phyloP scores from a whole-genome alignment of 2,329 filamentous ascomycete species.

The Pestalotiopsis sp. region DNA sequence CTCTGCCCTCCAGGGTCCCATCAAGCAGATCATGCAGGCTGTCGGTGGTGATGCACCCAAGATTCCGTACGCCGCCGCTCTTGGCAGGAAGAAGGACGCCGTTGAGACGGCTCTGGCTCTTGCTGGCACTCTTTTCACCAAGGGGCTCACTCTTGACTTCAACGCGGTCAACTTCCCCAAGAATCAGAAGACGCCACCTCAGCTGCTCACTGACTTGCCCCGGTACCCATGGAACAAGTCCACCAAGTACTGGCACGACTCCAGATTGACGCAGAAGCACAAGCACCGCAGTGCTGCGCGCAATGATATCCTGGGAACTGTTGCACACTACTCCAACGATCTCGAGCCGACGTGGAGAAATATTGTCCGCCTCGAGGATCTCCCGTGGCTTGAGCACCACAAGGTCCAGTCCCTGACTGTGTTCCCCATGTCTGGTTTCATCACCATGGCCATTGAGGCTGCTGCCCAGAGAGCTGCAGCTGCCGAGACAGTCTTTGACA shows the following conservation, averaged over 20 bases:
- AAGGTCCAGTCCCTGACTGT: conserved; percentile 57
- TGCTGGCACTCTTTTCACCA: conserved; percentile 46
- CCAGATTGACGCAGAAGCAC: conserved; percentile 42
- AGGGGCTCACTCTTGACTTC: conserved; percentile 45
- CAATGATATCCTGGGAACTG: conserved; percentile 48
- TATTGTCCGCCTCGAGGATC: conserved; percentile 45
- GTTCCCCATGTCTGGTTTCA: conserved; percentile 55
- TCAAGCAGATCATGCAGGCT: conserved; percentile 51
- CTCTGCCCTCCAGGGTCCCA: conserved; percentile 48
- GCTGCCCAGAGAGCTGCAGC: conserved; percentile 35
- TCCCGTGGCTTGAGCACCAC: conserved; percentile 62
- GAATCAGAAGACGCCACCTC: conserved; percentile 28
- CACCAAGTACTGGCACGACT: conserved; percentile 49
- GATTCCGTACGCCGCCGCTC: conserved; percentile 44
- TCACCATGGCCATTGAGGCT: conserved; percentile 54
- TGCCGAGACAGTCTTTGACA: conserved; percentile 35
- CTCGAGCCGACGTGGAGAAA: conserved; percentile 52
- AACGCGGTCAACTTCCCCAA: conserved; percentile 48
- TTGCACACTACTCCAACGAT: conserved; percentile 45
- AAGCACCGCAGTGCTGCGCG: conserved; percentile 41
- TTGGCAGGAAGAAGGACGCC: conserved; percentile 54
- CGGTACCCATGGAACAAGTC: conserved; percentile 52
- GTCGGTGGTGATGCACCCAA: conserved; percentile 43
- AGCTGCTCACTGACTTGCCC: conserved; percentile 44
- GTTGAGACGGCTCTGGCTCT: conserved; percentile 46